A percentile compares a stretch with the other conserved stretches of the same genome.
These are phyloP conservation scores for Mortierella polycephala DNA, from an alignment of 371 early-diverging fungal genomes.

Conservation along the genomic window DNA sequence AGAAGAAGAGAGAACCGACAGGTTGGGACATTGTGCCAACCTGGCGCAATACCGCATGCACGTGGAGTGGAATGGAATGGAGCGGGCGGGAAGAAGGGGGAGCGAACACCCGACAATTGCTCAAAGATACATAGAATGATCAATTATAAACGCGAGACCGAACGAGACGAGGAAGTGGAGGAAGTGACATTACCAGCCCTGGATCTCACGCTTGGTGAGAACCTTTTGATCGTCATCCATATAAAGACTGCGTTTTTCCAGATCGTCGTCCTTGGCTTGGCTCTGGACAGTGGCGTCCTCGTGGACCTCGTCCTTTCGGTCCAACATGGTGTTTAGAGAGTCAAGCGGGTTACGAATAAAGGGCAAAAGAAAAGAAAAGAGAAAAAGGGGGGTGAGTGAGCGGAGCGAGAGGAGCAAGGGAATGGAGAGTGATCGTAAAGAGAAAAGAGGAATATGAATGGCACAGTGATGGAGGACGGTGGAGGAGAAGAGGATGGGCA, in stretches of 20 bases:
- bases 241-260: slow-evolving; percentile 9
- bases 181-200: slow-evolving; percentile 35
- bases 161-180: background rate
- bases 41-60: background rate
- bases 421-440: background rate
- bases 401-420: slow-evolving; percentile 1
- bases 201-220: slow-evolving; percentile 50
- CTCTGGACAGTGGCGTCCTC: background rate
- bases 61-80: background rate
- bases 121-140: too few relatives aligned
- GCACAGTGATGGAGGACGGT: background rate
- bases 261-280: slow-evolving; percentile 11
- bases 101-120: background rate
- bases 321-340: background rate
- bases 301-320: background rate
- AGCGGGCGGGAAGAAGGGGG: background rate
- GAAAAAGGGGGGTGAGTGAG: background rate
- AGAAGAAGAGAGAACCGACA: too few relatives aligned
- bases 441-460: background rate
- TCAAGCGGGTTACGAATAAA: too few relatives aligned
- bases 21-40: background rate
- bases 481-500: background rate
- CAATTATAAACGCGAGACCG: too few relatives aligned
- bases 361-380: too few relatives aligned
- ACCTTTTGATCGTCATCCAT: slow-evolving; percentile 2